phyloP scores from a whole-genome alignment of 2,329 filamentous ascomycete genomes.

The Thermoascus crustaceus region DNA sequence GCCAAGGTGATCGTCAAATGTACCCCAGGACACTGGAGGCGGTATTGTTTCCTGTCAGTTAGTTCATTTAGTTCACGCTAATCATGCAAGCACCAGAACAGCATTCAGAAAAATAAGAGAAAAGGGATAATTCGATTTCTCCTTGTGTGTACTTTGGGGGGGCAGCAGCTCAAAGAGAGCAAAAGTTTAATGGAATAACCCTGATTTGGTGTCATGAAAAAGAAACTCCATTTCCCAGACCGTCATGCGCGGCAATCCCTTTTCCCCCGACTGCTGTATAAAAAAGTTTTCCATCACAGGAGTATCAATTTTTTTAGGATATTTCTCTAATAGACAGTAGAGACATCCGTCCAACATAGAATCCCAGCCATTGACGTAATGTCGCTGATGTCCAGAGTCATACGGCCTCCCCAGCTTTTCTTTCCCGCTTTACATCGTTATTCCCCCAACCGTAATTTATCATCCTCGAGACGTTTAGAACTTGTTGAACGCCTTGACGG shows the following conservation, averaged over 20 bases:
- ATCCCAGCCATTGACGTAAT: slow-evolving; percentile 30
- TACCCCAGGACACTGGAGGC: neutral
- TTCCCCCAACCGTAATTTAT: slow-evolving; percentile 22
- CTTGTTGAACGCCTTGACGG: slow-evolving; percentile 96
- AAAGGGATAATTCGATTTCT: slow-evolving; percentile 5
- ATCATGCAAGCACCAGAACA: neutral
- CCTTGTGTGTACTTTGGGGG: slow-evolving; percentile 5
- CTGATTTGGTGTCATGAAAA: slow-evolving; percentile 11
- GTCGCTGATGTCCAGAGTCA: slow-evolving; percentile 25
- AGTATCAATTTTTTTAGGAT: slow-evolving; percentile 33
- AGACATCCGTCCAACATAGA: slow-evolving; percentile 28
- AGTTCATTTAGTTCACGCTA: neutral
- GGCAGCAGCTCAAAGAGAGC: slow-evolving; percentile 4
- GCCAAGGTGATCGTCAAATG: too few species aligned
- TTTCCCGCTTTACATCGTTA: slow-evolving; percentile 19
- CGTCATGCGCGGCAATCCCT: slow-evolving; percentile 8
- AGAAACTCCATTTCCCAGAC: slow-evolving; percentile 11
- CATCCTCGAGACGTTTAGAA: slow-evolving; percentile 59
- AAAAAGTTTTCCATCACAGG: slow-evolving; percentile 20
- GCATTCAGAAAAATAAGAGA: slow-evolving; percentile 3
- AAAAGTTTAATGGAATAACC: slow-evolving; percentile 8
- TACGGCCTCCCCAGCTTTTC: slow-evolving; percentile 4
- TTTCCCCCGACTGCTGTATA: slow-evolving; percentile 16
- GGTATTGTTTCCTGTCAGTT: neutral
- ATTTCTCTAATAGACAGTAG: slow-evolving; percentile 32